Base-by-base conservation (phyloP, 1,284 basidiomycete genomes). In the Ustilago xerochloae region DNA sequence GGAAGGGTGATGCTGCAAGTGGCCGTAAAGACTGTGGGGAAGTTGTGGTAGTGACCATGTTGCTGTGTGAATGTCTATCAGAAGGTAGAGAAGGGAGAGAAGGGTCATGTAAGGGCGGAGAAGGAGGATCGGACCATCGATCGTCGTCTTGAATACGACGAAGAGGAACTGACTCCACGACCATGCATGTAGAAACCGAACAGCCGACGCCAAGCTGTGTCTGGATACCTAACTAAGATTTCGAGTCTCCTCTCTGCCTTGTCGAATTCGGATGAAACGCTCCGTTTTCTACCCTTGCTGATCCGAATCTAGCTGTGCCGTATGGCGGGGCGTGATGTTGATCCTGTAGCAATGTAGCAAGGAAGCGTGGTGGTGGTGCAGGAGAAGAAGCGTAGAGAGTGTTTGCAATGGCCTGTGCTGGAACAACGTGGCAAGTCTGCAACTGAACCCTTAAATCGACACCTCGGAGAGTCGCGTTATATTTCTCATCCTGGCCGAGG, bases 171-270 rank as follows among this genome's bases (percentile, higher is more conserved):
- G 57, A 15, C 32, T 48, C 46, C 5, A 33, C 55, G 29, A 56
- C 60, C 66, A 68, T 68, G 52, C 66, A 68, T 63, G 56, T 55
- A 58, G 22, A 9, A 10, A 41, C 28, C n/a, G 38, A 39, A 12
- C 38, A 8, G 38, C 38, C 38, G 9, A n/a, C n/a, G 20, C 20
- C 4, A 28, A 16, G 26, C n/a, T n/a, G n/a, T n/a, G n/a, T n/a
- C n/a, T n/a, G n/a, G n/a, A n/a, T n/a, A n/a, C n/a, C n/a, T n/a
- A n/a, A n/a, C n/a, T n/a, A n/a, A n/a, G n/a, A n/a, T n/a, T n/a
- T n/a, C n/a, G n/a, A n/a, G n/a, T n/a, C n/a, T n/a, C n/a, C n/a
- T n/a, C n/a, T n/a, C n/a, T n/a, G n/a, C n/a, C n/a, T n/a, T n/a
- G n/a, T n/a, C n/a, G n/a, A n/a, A n/a, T n/a, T n/a, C n/a, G n/a